A percentile compares a stretch with the other conserved stretches of the same genome.
Conservation (phyloP, 306 rosid species). For the Vigna nakashimae region DNA sequence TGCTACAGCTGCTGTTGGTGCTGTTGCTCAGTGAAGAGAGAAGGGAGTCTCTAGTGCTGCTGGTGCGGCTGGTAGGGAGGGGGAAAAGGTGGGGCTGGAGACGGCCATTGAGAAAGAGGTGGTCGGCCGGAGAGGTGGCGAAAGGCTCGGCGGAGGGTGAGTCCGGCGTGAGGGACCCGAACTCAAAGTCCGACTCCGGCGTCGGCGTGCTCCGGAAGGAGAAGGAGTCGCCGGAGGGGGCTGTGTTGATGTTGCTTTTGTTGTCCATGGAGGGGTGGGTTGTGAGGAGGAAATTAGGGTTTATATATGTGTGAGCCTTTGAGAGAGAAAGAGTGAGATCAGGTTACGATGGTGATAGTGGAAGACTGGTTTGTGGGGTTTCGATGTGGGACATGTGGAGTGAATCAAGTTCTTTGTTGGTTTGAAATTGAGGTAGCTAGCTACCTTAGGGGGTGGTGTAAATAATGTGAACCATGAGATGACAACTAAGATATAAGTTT, state of each 20-base stretch:
- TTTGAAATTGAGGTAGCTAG: constrained; percentile 21
- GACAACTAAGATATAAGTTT: constrained; percentile 47
- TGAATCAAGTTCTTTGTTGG: constrained; percentile 39
- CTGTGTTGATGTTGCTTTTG: constrained; percentile 25
- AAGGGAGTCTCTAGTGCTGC: constrained; percentile 69
- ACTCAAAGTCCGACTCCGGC: constrained; percentile 71
- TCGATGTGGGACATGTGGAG: constrained; percentile 39
- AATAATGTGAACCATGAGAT: constrained; percentile 39
- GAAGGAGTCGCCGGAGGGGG: constrained; percentile 61
- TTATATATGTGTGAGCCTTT: not conserved
- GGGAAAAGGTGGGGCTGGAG: constrained; percentile 89
- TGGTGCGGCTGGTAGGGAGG: constrained; percentile 14
- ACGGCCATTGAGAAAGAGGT: constrained; percentile 82
- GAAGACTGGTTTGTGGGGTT: constrained; percentile 2
- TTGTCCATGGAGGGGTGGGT: constrained; percentile 43
- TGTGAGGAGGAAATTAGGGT: not conserved
- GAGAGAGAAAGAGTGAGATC: not conserved
- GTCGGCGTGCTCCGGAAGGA: constrained; percentile 78
- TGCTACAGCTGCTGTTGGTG: constrained; percentile 77
- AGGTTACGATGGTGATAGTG: not conserved
- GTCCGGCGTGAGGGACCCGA: constrained; percentile 70
- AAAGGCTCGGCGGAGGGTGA: constrained; percentile 66
- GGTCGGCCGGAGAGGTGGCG: constrained; percentile 80
- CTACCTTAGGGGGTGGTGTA: constrained; percentile 11
- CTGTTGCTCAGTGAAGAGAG: constrained; percentile 81